Conservation (phyloP, 345 rosid genomes). For the Lepidium didymum region DNA sequence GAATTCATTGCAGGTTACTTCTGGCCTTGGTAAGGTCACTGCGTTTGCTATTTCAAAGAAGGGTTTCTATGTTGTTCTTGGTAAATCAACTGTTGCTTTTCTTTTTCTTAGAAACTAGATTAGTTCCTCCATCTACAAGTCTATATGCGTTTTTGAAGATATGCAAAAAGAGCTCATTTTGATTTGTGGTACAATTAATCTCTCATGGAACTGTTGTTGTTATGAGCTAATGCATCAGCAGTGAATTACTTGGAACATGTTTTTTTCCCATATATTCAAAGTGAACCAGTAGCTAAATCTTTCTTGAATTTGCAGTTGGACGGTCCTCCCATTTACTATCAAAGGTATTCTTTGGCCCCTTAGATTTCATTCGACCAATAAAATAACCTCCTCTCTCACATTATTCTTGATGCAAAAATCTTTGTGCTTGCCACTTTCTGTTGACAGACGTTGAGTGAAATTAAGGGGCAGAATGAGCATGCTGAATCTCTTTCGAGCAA, state of each 20-base stretch:
- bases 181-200: background rate
- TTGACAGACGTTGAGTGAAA: conserved; percentile 46
- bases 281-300: background rate
- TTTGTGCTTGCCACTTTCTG: background rate
- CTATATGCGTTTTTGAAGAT: background rate
- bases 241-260: background rate
- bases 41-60: conserved; percentile 59
- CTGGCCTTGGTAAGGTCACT: conserved; percentile 73
- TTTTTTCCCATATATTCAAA: background rate
- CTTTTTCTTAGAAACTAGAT: background rate
- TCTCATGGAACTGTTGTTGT: background rate
- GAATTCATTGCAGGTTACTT: conserved; percentile 48
- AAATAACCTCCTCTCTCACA: background rate
- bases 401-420: background rate
- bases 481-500: conserved; percentile 50
- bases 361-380: background rate
- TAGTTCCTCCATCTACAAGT: background rate
- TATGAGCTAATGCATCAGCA: background rate
- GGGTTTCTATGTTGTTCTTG: conserved; percentile 67
- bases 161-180: background rate
- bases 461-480: conserved; percentile 38
- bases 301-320: conserved; percentile 50
- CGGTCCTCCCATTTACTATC: conserved; percentile 44
- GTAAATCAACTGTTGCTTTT: conserved; percentile 26
- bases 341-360: conserved; percentile 32